Evolutionary conservation across 2,329 filamentous ascomycete genomes (phyloP).

Genomic region (Clonostachys solani): DNA sequence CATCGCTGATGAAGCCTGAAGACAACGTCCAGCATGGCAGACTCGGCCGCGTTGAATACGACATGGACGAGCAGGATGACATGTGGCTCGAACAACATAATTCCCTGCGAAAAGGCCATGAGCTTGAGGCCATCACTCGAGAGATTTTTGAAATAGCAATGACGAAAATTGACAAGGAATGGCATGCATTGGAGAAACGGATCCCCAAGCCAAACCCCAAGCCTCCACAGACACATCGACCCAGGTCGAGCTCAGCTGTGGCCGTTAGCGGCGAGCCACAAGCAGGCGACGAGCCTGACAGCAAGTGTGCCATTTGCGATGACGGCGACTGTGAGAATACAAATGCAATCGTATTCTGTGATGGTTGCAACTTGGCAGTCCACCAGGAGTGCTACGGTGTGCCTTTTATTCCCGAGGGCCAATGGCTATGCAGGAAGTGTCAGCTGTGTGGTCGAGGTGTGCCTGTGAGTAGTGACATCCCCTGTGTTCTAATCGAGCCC

Average conservation of each 20-base stretch:
- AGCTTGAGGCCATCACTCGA: constrained; percentile 79
- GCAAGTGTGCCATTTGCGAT: constrained; percentile 95
- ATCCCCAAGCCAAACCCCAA: constrained; percentile 98
- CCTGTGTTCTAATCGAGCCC: background rate
- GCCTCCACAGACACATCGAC: constrained; percentile 88
- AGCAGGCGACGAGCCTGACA: constrained; percentile 86
- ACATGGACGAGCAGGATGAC: constrained; percentile 99
- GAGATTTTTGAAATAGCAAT: constrained; percentile 97
- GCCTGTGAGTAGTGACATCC: constrained; percentile 51
- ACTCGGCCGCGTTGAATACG: constrained; percentile 89
- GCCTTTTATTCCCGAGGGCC: constrained; percentile 96
- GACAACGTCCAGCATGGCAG: constrained; percentile 24
- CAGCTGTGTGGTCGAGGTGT: constrained; percentile 90
- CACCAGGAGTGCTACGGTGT: constrained; percentile 99
- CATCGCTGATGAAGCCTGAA: constrained; percentile 18
- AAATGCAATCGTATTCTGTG: constrained; percentile 98
- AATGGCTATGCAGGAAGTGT: constrained; percentile 97
- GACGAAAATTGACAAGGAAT: constrained; percentile 98
- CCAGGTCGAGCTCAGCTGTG: constrained; percentile 87
- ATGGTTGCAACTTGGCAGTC: constrained; percentile 94
- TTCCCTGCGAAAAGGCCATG: constrained; percentile 65
- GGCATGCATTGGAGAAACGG: constrained; percentile 91
- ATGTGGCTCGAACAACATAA: constrained; percentile 92
- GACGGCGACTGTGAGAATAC: constrained; percentile 99
- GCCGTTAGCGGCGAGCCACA: constrained; percentile 92